Base-by-base conservation (phyloP, 2,329 filamentous ascomycete species). In the Volutella citrinella region DNA sequence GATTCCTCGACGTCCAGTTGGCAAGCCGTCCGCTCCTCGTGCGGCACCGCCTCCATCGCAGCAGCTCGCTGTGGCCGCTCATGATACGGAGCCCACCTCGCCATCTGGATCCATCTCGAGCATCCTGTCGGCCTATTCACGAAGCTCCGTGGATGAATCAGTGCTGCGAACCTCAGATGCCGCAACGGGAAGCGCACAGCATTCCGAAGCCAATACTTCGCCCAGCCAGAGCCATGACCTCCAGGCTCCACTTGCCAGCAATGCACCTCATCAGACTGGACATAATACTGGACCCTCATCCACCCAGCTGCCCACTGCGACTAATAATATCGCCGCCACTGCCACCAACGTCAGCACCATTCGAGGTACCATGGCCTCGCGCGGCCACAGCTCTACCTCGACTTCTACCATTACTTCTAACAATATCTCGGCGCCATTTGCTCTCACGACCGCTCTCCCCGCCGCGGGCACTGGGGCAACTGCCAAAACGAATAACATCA, bases 41-140 rank as follows among this genome's bases (percentile, higher is more conserved):
- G 42, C 38, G 23, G 47, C 47, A 31, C 35, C 52, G 30, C 42
- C 51, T 25, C 48, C 50, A 32, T 44, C 53, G 19, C 44, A 48
- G 31, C 33, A 49, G 43, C 40, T 52, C 43, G 28, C 42, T 35
- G 49, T 42, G 38, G 30, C 37, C 20, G 20, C 37, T 15, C 32
- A 42, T 35, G 36, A 32, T 32, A 47, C 49, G 6, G 43, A 52
- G 27, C 56, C 54, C 20, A 38, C 42, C 10, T 70, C 70, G 25
- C 68, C 71, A 5, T 61, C 63, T 3, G 65, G 66, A 16, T 78
- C 75, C 9, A 57, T 78, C 32, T 74, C 68, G 11, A 78, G 74
- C 51, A 57, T 79, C 10, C 48, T 79, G 21, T 77, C 72, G 10
- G 73, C 75, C 14, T 79, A 79, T 49, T 70, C 70, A 31, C 59